Percentiles rank a stretch among this genome's conserved stretches.
Evolutionary conservation across 768 basidiomycete species (phyloP).

Genomic region (Lyophyllum decastes): DNA sequence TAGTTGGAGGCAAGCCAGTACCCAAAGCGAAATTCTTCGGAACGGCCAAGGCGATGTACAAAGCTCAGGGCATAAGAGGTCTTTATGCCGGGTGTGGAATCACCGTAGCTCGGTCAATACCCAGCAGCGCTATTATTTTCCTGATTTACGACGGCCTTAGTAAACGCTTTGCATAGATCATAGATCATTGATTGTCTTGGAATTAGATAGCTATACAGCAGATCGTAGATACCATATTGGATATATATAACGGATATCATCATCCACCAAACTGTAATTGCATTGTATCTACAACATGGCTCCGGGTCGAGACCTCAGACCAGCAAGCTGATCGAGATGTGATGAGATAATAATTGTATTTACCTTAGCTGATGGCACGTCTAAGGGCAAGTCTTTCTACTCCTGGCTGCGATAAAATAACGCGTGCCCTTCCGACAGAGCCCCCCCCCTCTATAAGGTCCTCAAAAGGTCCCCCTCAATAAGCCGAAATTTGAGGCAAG

Average conservation of each 20-base stretch:
- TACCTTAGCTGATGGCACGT: too few species aligned
- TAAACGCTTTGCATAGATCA: constrained; percentile 34
- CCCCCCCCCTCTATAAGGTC: too few species aligned
- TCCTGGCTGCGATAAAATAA: too few species aligned
- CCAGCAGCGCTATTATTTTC: constrained; percentile 89
- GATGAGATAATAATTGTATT: too few species aligned
- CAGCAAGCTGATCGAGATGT: too few species aligned
- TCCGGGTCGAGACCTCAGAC: too few species aligned
- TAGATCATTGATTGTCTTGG: constrained; percentile 5
- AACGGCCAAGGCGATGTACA: constrained; percentile 71
- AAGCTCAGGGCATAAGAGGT: constrained; percentile 70
- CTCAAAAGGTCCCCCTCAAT: too few species aligned
- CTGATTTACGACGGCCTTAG: constrained; percentile 80
- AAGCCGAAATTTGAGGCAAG: too few species aligned
- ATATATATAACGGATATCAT: neutral
- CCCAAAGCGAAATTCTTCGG: constrained; percentile 50
- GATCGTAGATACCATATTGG: neutral
- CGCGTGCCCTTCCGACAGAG: too few species aligned
- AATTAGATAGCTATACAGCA: neutral
- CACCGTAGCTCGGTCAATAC: constrained; percentile 79
- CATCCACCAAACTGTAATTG: too few species aligned
- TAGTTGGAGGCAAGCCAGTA: constrained; percentile 15
- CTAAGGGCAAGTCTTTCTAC: too few species aligned
- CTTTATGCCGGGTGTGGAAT: constrained; percentile 90
- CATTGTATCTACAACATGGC: too few species aligned